Conservation (phyloP, 208 protist genomes). For the Trypanosoma caninum region DNA sequence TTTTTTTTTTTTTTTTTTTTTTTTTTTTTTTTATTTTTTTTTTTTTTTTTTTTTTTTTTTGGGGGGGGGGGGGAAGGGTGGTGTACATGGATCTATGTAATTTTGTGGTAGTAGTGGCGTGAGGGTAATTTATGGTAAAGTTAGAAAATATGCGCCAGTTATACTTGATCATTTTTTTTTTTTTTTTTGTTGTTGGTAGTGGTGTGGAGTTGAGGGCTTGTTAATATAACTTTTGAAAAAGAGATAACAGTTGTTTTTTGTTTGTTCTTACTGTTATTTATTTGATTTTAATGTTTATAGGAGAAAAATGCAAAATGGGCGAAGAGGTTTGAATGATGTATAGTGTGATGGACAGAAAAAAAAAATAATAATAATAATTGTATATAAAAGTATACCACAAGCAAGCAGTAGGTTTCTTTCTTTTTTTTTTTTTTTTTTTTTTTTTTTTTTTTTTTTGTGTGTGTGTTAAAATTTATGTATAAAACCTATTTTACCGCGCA, state of each 20-base stretch:
- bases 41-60: constrained; percentile 9
- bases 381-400: not conserved
- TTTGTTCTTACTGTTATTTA: too few species aligned
- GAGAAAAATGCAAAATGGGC: too few species aligned
- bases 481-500: too few species aligned
- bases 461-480: not conserved
- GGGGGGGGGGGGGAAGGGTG: not conserved
- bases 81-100: not conserved
- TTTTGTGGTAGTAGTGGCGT: not conserved
- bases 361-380: not conserved
- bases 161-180: not conserved
- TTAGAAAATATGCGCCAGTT: too few species aligned
- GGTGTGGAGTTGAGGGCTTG: not conserved
- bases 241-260: too few species aligned
- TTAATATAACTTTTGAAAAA: too few species aligned
- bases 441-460: not conserved
- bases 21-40: constrained; percentile 12
- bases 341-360: not conserved
- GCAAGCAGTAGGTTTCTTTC: not conserved
- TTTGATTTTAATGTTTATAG: too few species aligned
- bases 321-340: too few species aligned
- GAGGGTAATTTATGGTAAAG: not conserved
- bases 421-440: not conserved
- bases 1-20: constrained; percentile 5
- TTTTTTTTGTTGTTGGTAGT: constrained; percentile 24